Evolutionary conservation across 805 yeast genomes (phyloP).

Genomic region (Maudiozyma saulgeensis): DNA sequence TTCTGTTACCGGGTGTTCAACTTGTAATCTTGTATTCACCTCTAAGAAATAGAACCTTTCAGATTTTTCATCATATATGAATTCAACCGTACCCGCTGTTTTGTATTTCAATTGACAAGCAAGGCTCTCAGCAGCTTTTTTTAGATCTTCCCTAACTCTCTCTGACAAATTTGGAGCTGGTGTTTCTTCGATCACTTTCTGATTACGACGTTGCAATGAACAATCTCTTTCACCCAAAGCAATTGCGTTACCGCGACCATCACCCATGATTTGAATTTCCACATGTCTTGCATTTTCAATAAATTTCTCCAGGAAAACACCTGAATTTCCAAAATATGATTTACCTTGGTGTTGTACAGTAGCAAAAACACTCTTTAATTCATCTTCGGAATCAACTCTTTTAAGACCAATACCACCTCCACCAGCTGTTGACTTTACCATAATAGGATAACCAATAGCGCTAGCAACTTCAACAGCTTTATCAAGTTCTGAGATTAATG

Average conservation of each 20-base stretch:
- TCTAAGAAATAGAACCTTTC: slow-evolving; percentile 92
- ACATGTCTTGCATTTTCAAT: slow-evolving; percentile 95
- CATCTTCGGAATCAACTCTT: slow-evolving; percentile 75
- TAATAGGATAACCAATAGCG: slow-evolving; percentile 73
- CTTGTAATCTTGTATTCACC: slow-evolving; percentile 94
- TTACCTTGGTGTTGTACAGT: slow-evolving; percentile 92
- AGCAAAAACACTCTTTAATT: slow-evolving; percentile 74
- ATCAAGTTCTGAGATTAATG: slow-evolving; percentile 55
- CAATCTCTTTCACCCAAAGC: slow-evolving; percentile 97
- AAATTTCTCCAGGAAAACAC: slow-evolving; percentile 89
- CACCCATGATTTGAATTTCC: slow-evolving; percentile 94
- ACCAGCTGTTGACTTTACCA: slow-evolving; percentile 97
- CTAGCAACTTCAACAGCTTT: slow-evolving; percentile 75
- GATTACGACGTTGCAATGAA: slow-evolving; percentile 94
- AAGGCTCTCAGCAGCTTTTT: slow-evolving; percentile 75
- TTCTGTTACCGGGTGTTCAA: slow-evolving; percentile 96
- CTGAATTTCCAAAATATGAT: slow-evolving; percentile 88
- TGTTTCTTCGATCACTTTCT: slow-evolving; percentile 91
- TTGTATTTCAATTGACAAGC: slow-evolving; percentile 80
- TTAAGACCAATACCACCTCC: slow-evolving; percentile 99
- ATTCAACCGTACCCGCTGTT: slow-evolving; percentile 97
- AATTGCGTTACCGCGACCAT: slow-evolving; percentile 85
- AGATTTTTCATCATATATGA: slow-evolving; percentile 75
- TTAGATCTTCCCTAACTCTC: slow-evolving; percentile 61
- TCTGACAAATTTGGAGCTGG: slow-evolving; percentile 94